Base-by-base conservation (phyloP, 1,139 yeast genomes). In the Sugiyamaella castrensis region DNA sequence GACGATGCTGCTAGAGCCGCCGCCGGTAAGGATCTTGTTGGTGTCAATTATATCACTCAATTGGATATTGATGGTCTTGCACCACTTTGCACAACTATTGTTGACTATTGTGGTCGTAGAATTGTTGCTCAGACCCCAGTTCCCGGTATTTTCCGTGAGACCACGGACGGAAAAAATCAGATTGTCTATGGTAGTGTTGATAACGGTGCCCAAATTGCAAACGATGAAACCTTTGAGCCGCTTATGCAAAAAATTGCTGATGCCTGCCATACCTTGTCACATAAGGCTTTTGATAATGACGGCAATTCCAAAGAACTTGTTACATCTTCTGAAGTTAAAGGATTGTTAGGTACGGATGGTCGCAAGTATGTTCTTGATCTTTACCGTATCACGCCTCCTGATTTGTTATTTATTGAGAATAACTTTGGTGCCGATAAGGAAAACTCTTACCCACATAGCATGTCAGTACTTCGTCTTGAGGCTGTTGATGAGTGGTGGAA, bases 51-150 rank as follows among this genome's bases (percentile, higher is more conserved):
- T 50, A 72, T 91, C 62, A 86, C 86, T 71, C 74, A 81, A 58
- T 69, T 84, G 44, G 91, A 87, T 60, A 64, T 81, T 33, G 71
- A 71, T 13, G 88, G 84, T 38, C 72, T 89, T 45, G 79, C 81
- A 60, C 82, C 84, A 48, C 73, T 91, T 54, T 80, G 87, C 57
- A 87, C 97, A 7, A 77, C 91, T 40, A 77, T 91, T 53, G 88
- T 92, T 50, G 98, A 92, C 67, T 91, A 80, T 69, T 81, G 86
- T 67, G 98, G 98, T 54, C 84, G 81, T 61, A 79, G 98, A 67
- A 74, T 91, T 37, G 77, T 91, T 38, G 89, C 95, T 65, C 98
- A 92, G 72, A 87, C 96, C 12, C 96, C 97, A 24, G 95, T 92
- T 43, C 98, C 98, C n/a, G 98, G 98, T 53, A 80, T 91, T 53